These are phyloP conservation scores for Sphagnum tenellum DNA, from an alignment of 225 moss, liverwort and hornwort species.

Conservation along the genomic window DNA sequence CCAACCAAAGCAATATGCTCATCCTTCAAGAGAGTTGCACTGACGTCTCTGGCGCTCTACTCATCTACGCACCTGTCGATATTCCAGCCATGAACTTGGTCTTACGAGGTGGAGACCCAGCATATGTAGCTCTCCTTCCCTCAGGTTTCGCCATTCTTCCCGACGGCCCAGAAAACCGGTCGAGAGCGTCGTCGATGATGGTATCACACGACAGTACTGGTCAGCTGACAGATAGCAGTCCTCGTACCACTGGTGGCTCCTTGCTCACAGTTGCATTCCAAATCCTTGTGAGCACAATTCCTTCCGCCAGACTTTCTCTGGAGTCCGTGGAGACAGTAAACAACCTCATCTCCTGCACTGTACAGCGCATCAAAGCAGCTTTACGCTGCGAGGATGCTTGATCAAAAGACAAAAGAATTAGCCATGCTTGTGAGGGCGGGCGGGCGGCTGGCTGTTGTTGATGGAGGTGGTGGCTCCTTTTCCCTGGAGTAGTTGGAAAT, in stretches of 20 bases:
- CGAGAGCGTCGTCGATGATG: slow-evolving; percentile 8
- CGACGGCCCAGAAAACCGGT: slow-evolving; percentile 28
- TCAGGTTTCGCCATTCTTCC: slow-evolving; percentile 46
- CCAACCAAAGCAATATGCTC: slow-evolving; percentile 35
- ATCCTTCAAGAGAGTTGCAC: slow-evolving; percentile 43
- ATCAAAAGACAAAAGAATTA: neutral
- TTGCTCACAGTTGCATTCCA: slow-evolving; percentile 42
- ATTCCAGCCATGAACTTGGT: slow-evolving; percentile 45
- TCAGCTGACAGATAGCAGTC: slow-evolving; percentile 5
- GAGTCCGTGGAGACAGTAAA: slow-evolving; percentile 37
- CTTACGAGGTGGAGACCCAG: slow-evolving; percentile 37
- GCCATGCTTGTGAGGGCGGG: neutral
- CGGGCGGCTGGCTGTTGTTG: neutral
- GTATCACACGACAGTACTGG: slow-evolving; percentile 6
- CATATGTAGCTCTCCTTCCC: slow-evolving; percentile 32
- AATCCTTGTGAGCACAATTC: slow-evolving; percentile 28
- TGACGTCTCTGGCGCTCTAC: slow-evolving; percentile 30
- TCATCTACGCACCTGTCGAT: slow-evolving; percentile 49
- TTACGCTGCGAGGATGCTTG: slow-evolving; percentile 23
- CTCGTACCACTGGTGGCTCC: slow-evolving; percentile 16
- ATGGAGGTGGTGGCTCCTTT: neutral
- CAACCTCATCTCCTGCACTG: slow-evolving; percentile 34
- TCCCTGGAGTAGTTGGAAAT: neutral
- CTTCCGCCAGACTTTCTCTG: slow-evolving; percentile 17
- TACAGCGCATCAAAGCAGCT: slow-evolving; percentile 33